Percentiles rank a stretch among this genome's conserved stretches.
Evolutionary conservation across 108 stramenopile genomes (phyloP).

Genomic region (Nannochloropsis granulata): DNA sequence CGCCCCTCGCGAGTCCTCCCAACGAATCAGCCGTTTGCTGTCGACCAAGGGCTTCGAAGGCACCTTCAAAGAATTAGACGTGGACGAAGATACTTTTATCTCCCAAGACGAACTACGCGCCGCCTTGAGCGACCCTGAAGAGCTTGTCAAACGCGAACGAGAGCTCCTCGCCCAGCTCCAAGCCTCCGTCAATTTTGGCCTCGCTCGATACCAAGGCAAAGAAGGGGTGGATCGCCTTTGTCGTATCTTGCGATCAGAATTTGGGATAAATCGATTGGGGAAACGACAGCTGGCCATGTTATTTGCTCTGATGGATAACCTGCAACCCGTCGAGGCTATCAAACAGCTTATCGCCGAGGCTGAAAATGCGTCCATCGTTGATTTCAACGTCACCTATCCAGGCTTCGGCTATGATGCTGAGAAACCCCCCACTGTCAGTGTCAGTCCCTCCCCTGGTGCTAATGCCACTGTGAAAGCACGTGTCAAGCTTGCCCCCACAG

Average conservation of each 20-base stretch:
- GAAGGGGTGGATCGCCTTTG: slow-evolving; percentile 18
- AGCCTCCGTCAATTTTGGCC: slow-evolving; percentile 25
- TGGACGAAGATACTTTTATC: background rate
- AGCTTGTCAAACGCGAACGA: background rate
- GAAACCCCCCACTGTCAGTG: slow-evolving; percentile 12
- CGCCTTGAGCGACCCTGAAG: background rate
- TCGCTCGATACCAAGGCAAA: slow-evolving; percentile 29
- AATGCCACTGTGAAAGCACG: slow-evolving; percentile 7
- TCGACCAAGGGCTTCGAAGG: background rate
- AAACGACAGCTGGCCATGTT: slow-evolving; percentile 29
- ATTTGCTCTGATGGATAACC: slow-evolving; percentile 16
- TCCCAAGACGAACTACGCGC: background rate
- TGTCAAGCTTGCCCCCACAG: slow-evolving; percentile 7
- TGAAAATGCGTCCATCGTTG: slow-evolving; percentile 17
- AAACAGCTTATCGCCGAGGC: slow-evolving; percentile 28
- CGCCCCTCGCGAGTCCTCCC: background rate
- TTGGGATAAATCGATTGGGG: slow-evolving; percentile 10
- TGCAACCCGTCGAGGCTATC: slow-evolving; percentile 30
- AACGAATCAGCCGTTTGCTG: background rate
- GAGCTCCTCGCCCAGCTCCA: background rate
- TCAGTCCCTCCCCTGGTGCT: slow-evolving; percentile 5
- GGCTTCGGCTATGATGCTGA: slow-evolving; percentile 13
- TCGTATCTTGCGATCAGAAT: slow-evolving; percentile 16
- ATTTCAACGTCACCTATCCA: slow-evolving; percentile 6
- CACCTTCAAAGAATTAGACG: background rate